Conservation (phyloP, 805 yeast species). For the Kodamaea hsintzibuensis region DNA sequence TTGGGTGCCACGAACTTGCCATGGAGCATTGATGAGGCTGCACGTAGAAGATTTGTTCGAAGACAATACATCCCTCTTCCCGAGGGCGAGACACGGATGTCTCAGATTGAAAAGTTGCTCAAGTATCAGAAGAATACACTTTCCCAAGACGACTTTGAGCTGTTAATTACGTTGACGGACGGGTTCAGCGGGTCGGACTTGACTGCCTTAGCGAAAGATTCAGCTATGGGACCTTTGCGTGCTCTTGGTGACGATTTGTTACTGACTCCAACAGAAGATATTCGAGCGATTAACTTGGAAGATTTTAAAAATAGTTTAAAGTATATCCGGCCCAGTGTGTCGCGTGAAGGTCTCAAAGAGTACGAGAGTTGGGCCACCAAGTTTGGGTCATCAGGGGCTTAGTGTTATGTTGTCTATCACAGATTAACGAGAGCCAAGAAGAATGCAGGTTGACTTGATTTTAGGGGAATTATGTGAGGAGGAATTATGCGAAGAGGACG, state of each 20-base stretch:
- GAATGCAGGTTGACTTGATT: background rate
- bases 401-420: conserved; percentile 8
- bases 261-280: conserved; percentile 65
- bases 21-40: conserved; percentile 97
- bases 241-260: conserved; percentile 84
- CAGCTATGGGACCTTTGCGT: conserved; percentile 96
- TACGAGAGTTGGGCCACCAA: conserved; percentile 88
- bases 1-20: conserved; percentile 95
- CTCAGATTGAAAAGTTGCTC: conserved; percentile 68
- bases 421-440: background rate
- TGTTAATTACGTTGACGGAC: conserved; percentile 64
- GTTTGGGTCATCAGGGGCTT: conserved; percentile 89
- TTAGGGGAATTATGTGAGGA: background rate
- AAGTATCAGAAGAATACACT: conserved; percentile 72
- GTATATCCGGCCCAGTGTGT: conserved; percentile 85
- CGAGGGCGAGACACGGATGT: conserved; percentile 74
- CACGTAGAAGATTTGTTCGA: conserved; percentile 87
- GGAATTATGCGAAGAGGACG: background rate
- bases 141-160: conserved; percentile 59
- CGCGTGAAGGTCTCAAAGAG: conserved; percentile 70
- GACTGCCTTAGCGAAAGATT: conserved; percentile 91
- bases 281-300: conserved; percentile 68
- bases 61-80: conserved; percentile 94
- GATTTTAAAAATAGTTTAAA: conserved; percentile 79
- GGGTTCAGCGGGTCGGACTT: conserved; percentile 93